phyloP scores from a whole-genome alignment of 768 basidiomycete genomes.

The Boletus barrowsii region DNA sequence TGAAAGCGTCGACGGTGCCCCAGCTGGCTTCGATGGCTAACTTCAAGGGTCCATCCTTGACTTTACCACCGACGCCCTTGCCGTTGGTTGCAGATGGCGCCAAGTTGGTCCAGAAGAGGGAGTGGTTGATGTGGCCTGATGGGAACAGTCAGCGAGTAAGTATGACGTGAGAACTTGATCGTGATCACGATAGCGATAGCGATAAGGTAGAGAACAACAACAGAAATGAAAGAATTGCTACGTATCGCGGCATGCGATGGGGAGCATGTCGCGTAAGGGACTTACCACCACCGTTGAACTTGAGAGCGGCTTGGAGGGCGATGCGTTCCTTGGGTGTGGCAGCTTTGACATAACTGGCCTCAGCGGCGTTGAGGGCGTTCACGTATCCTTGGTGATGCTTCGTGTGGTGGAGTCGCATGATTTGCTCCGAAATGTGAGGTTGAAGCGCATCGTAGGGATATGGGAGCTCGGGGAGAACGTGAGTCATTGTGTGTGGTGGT shows the following conservation, averaged over 20 bases:
- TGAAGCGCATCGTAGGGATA: slow-evolving; percentile 88
- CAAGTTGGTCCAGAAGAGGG: slow-evolving; percentile 95
- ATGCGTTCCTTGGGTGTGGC: slow-evolving; percentile 75
- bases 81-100: slow-evolving; percentile 54
- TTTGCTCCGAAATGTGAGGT: slow-evolving; percentile 88
- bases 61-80: slow-evolving; percentile 58
- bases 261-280: not conserved
- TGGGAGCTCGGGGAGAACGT: slow-evolving; percentile 69
- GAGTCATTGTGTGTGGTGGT: slow-evolving; percentile 32
- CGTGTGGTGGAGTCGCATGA: slow-evolving; percentile 92
- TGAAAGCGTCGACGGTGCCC: slow-evolving; percentile 68
- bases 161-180: not conserved
- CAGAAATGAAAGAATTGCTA: not conserved
- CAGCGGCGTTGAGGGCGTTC: slow-evolving; percentile 87
- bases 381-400: slow-evolving; percentile 98
- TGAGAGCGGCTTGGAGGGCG: slow-evolving; percentile 84
- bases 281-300: slow-evolving; percentile 95
- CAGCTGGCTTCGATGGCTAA: slow-evolving; percentile 58
- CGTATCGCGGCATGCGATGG: no score
- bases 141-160: not conserved
- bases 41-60: slow-evolving; percentile 66
- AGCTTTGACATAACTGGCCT: slow-evolving; percentile 67
- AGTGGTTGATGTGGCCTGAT: slow-evolving; percentile 87
- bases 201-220: not conserved
- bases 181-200: slow-evolving; percentile 14